Evolutionary conservation across 2,329 filamentous ascomycete genomes (phyloP), one percentile per base, ranked within the genome.

Genomic region (Cercospora sp.): DNA sequence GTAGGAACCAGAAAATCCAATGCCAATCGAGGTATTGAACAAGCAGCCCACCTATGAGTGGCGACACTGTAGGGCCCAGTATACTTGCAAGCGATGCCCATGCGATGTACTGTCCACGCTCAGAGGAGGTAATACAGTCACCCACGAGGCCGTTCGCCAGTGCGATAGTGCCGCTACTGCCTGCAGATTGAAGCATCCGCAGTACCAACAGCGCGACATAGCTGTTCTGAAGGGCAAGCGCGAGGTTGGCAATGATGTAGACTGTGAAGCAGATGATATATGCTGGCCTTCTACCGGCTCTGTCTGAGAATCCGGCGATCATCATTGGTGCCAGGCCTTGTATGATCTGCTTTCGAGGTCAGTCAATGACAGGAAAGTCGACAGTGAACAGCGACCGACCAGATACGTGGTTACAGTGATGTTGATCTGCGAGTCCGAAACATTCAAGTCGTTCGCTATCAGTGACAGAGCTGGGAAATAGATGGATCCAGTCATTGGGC

Each of bases 31-130:
- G 82, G 69, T 85, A 90, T 70, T 90, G 82, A 18, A 84, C 84
- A 18, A 92, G 78, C 1, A 91, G 70, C 0, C 89, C 90, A 13
- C 90, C 89, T 3, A 91, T 80, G 0, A 90, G 83, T 0, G 90
- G 89, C 0, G 87, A 81, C 6, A 91, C 74, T 3, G 82, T 76
- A 0, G 81, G 81, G 0, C 80, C 82, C 12, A 83, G 61, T 45
- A 89, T 87, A 64, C 86, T 81, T 16, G 86, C 88, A 3, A 83
- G 83, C 34, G 84, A 85, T n/a, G 89, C 86, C 68, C 89, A 85
- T 61, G 87, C 90, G 81, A 94, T 89, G 75, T 91, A 94, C 66
- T 85, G 86, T 2, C 91, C 92, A 72, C 92, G 83, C 77, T 94
- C 90, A 0, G 86, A 84, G 57, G 86, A 88, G 0, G 89, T 88